Percentiles rank a stretch among this genome's conserved stretches.
Conservation (phyloP, 1,284 basidiomycete genomes). For the Ustilago vetiveriae region DNA sequence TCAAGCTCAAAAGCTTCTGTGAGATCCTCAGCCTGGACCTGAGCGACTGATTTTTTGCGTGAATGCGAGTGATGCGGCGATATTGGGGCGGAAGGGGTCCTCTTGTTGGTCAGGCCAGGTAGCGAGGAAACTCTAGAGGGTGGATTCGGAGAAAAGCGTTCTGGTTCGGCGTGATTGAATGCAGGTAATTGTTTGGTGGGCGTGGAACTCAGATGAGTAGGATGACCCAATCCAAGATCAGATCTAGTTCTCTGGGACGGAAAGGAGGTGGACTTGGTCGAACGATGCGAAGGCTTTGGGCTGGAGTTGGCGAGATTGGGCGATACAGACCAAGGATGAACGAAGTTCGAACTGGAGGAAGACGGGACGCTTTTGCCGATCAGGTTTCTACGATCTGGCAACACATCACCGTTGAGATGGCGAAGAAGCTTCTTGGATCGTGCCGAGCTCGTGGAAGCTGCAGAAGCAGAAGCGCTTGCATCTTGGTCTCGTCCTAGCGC, state of each 20-base stretch:
- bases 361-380: slow-evolving; percentile 23
- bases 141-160: slow-evolving; percentile 21
- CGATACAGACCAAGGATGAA: slow-evolving; percentile 38
- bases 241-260: slow-evolving; percentile 1
- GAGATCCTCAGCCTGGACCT: slow-evolving; percentile 59
- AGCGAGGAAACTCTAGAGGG: slow-evolving; percentile 26
- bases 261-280: slow-evolving; percentile 16
- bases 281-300: slow-evolving; percentile 23
- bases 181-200: slow-evolving; percentile 4
- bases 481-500: slow-evolving; percentile 26
- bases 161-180: not conserved
- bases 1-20: slow-evolving; percentile 60
- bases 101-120: slow-evolving; percentile 9
- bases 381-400: slow-evolving; percentile 29
- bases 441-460: not conserved
- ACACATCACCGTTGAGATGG: slow-evolving; percentile 17
- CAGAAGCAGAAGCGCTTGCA: not conserved
- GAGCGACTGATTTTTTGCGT: slow-evolving; percentile 61
- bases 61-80: slow-evolving; percentile 57
- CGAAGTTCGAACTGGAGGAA: not conserved
- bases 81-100: slow-evolving; percentile 30
- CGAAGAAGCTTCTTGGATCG: slow-evolving; percentile 17
- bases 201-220: not conserved
- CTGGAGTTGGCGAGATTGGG: not conserved
- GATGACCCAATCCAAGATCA: slow-evolving; percentile 21